phyloP scores from a whole-genome alignment of 352 stramenopile genomes.

The Pythium guiyangense region DNA sequence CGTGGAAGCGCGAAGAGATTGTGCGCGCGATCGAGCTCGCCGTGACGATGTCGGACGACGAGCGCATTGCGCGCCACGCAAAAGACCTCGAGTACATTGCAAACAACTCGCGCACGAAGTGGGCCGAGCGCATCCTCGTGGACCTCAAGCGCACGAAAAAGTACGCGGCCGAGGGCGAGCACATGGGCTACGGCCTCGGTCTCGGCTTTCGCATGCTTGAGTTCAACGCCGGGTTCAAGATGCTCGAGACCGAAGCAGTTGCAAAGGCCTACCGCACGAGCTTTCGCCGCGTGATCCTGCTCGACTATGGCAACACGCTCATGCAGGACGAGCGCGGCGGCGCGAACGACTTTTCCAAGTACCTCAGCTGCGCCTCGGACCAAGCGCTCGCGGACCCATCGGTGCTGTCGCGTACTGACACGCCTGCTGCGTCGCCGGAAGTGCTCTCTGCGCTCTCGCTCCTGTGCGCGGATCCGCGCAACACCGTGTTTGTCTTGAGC shows the following conservation, averaged over 20 bases:
- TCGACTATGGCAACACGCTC: slow-evolving; percentile 99
- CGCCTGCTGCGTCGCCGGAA: slow-evolving; percentile 48
- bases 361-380: slow-evolving; percentile 48
- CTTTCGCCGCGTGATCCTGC: slow-evolving; percentile 91
- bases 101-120: slow-evolving; percentile 94
- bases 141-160: slow-evolving; percentile 96
- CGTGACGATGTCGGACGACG: slow-evolving; percentile 67
- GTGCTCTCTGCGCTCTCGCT: slow-evolving; percentile 88
- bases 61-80: slow-evolving; percentile 62
- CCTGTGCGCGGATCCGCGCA: slow-evolving; percentile 93
- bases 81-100: slow-evolving; percentile 92
- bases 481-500: slow-evolving; percentile 98
- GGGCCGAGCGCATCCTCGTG: slow-evolving; percentile 95
- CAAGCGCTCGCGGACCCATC: slow-evolving; percentile 22
- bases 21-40: slow-evolving; percentile 59
- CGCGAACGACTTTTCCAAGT: slow-evolving; percentile 79
- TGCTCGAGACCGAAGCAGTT: slow-evolving; percentile 91
- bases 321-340: slow-evolving; percentile 80
- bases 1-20: slow-evolving; percentile 94
- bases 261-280: slow-evolving; percentile 85
- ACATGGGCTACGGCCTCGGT: slow-evolving; percentile 93
- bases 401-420: slow-evolving; percentile 30
- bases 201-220: slow-evolving; percentile 95
- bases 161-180: slow-evolving; percentile 83
- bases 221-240: slow-evolving; percentile 95